Evolutionary conservation across 2,329 filamentous ascomycete genomes (phyloP), one percentile per base, ranked within the genome.

Genomic region (Aureobasidium sp.): DNA sequence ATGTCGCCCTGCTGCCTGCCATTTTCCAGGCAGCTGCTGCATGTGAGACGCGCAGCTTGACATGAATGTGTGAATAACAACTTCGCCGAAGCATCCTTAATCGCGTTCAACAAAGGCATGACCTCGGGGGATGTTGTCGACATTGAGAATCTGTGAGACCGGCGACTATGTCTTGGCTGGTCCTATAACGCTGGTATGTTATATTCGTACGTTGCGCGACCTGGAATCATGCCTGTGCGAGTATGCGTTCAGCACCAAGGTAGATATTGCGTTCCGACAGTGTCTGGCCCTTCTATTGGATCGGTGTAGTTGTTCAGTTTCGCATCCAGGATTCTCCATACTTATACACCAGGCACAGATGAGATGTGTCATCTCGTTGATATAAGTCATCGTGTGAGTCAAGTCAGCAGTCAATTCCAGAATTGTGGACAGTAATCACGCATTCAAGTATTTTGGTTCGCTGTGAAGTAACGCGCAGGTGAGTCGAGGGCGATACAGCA

Each of bases 1-100:
- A 19, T 13, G n/a, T 33, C 27, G 51, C 51, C 37, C 51, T 42
- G 51, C 51, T 55, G 51, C 51, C 51, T 55, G 51, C 37, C 37
- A 53, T 33, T 43, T 38, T 23, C 31, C 21, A 53, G 50, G 50
- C 50, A 38, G 23, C 37, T 4, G 33, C 15, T 53, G 50, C 50
- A 53, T 53, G 50, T 53, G 35, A 53, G 23, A 53, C 50, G 50
- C 27, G 13, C n/a, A 21, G 10, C 35, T 37, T 55, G 51, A 55
- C 51, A 33, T 55, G 51, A 29, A 31, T 25, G 37, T 23, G 27
- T 55, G 37, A 55, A 43, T 55, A 42, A 43, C 23, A 21, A 42
- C 25, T n/a, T 23, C 51, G 51, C 38, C 51, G 51, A 19, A 17
- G 11, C 25, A 2, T 8, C 8, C n/a, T 21, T 10, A 2, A n/a